Evolutionary conservation across 2,329 filamentous ascomycete genomes (phyloP).

Genomic region (Alternaria ethzedia): DNA sequence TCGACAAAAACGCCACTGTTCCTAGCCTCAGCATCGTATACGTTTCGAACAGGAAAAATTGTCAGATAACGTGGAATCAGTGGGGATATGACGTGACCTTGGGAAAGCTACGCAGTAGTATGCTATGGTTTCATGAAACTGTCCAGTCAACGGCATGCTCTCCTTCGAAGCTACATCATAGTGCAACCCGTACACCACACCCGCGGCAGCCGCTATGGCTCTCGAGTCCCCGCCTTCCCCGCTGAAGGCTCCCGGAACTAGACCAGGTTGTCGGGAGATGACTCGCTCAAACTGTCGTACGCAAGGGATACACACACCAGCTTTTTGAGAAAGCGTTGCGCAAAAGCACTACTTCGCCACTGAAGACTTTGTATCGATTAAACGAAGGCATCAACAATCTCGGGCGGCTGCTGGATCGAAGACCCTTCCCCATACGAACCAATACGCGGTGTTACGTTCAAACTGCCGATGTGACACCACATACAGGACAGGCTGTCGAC

Average conservation of each 20-base stretch:
- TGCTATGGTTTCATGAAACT: fast-evolving
- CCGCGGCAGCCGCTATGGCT: background rate
- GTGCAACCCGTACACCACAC: background rate
- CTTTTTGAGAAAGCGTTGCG: background rate
- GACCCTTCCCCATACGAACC: conserved; percentile 11
- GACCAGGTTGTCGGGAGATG: conserved; percentile 31
- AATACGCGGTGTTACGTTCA: conserved; percentile 18
- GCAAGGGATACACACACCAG: conserved; percentile 17
- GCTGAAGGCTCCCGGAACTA: conserved; percentile 22
- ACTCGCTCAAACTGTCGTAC: conserved; percentile 20
- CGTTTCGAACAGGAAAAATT: background rate
- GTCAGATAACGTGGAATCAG: background rate
- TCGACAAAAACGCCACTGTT: conserved; percentile 35
- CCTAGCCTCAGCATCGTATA: conserved; percentile 13
- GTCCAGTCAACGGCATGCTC: no score
- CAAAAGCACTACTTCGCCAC: background rate
- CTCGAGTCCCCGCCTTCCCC: conserved; percentile 8
- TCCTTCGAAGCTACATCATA: background rate
- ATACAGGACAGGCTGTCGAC: conserved; percentile 4
- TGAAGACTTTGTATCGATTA: conserved; percentile 21
- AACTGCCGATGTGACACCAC: conserved; percentile 18
- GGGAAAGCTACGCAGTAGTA: background rate
- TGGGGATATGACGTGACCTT: background rate
- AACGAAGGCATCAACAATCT: conserved; percentile 22
- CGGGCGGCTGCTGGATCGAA: conserved; percentile 20